Base-by-base conservation (phyloP, 2,329 filamentous ascomycete genomes). In the Apiospora arundinis region DNA sequence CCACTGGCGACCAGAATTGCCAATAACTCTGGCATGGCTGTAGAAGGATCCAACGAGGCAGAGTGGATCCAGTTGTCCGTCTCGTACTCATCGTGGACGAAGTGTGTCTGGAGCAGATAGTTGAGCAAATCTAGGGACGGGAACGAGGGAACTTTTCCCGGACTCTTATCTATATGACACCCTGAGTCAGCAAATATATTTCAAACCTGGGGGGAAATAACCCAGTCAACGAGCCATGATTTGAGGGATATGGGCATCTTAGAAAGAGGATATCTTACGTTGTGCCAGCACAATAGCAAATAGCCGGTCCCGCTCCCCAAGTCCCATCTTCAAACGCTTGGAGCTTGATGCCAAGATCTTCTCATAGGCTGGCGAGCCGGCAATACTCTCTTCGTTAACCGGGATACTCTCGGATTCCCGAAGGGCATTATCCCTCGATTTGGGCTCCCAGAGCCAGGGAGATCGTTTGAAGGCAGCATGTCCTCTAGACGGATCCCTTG, bases 391-490 rank as follows among this genome's bases (percentile, higher is more conserved):
- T 70, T 77, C 77, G 63, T 78, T 74, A 40, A 77, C 68, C 9
- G 73, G 70, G 8, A 78, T 69, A 1, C 72, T 75, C 49, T 78
- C 75, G 40, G 75, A 75, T 28, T 77, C 75, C 56, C 73, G 73
- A 12, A 70, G 73, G 4, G 76, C 73, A 63, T 78, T 76, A 60
- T 81, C 78, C 63, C 76, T 75, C 5, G 76, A 71, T 28, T 78
- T 75, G 1, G 79, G 79, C 40, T 81, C 79, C 79, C 79, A 81
- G 7, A 81, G 76, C 79, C 79, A 81, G 1, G 79, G 79, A 25
- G 79, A 81, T 14, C 78, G 73, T 70, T 80, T 80, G 72, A 81
- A 81, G 32, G 79, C 79, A 46, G 77, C 78, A 69, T 81, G 78
- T 11, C 77, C 77, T 21, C 74, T 75, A 6, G 76, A 77, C 9